These are phyloP conservation scores for Stropharia rugosoannulata DNA, from an alignment of 768 basidiomycete species.

Conservation along the genomic window DNA sequence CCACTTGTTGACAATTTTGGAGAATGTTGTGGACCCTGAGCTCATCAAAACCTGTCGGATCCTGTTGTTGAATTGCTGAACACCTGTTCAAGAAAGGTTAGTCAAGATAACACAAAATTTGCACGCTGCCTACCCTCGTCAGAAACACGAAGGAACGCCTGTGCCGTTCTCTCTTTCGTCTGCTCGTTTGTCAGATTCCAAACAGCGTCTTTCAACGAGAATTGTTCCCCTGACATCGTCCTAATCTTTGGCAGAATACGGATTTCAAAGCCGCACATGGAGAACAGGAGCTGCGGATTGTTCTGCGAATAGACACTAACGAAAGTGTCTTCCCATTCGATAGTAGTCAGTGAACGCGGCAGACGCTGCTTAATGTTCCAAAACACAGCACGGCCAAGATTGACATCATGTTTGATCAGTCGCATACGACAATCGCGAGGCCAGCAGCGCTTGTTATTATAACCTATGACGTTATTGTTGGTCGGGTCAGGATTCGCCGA, in stretches of 20 bases:
- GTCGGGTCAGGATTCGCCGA: constrained; percentile 98
- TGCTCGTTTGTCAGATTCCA: constrained; percentile 98
- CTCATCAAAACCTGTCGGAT: constrained; percentile 98
- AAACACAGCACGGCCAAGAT: constrained; percentile 95
- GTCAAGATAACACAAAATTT: neutral
- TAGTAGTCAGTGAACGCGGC: constrained; percentile 93
- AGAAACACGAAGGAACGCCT: constrained; percentile 96
- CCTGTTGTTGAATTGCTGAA: constrained; percentile 97
- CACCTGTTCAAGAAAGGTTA: constrained; percentile 42
- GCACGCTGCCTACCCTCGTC: constrained; percentile 65
- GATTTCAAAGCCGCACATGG: constrained; percentile 99
- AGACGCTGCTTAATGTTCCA: constrained; percentile 99
- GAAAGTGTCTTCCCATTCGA: constrained; percentile 99
- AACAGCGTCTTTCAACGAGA: constrained; percentile 93
- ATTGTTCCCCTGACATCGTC: constrained; percentile 94
- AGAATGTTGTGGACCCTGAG: constrained; percentile 97
- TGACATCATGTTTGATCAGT: constrained; percentile 98
- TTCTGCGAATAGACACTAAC: constrained; percentile 97
- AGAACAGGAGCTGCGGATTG: constrained; percentile 96
- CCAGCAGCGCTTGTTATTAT: constrained; percentile 99
- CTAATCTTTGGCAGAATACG: constrained; percentile 96
- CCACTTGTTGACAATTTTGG: constrained; percentile 99
- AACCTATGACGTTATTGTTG: constrained; percentile 98
- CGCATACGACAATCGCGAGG: constrained; percentile 99
- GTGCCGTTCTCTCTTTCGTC: constrained; percentile 95